Conservation (phyloP, 305 asterid species). For the Fraxinus floribunda region DNA sequence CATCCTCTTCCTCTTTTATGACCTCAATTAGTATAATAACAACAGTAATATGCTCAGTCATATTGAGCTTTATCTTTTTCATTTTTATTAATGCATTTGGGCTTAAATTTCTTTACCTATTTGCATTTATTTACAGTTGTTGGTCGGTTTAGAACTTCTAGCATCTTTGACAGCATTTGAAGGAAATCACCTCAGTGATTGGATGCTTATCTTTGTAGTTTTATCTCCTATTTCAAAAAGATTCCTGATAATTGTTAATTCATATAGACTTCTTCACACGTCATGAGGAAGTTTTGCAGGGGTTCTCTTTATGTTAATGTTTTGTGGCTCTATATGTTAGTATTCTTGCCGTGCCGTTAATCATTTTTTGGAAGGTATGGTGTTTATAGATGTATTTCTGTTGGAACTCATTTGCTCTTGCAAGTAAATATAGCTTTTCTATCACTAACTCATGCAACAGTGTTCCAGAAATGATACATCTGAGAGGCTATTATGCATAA, state of each 20-base stretch:
- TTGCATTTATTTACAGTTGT: constrained; percentile 7
- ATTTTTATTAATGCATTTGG: not conserved
- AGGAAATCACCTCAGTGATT: not conserved
- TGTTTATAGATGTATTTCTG: constrained; percentile 2
- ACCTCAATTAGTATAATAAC: not conserved
- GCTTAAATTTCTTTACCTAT: not conserved
- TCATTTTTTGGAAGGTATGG: constrained; percentile 38
- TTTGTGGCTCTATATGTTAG: constrained; percentile 23
- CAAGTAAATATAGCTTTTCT: constrained; percentile 10
- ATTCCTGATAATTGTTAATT: not conserved
- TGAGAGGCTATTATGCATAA: not conserved
- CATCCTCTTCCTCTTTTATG: not conserved
- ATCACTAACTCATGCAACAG: constrained; percentile 21
- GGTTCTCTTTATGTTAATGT: constrained; percentile 23
- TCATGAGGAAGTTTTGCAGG: constrained; percentile 33
- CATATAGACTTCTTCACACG: constrained; percentile 3
- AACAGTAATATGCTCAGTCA: not conserved
- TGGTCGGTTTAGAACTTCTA: constrained; percentile 1
- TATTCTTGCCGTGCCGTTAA: constrained; percentile 12
- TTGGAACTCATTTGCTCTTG: constrained; percentile 12
- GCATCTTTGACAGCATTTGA: not conserved
- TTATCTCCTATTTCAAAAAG: not conserved
- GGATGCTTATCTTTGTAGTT: constrained; percentile 1
- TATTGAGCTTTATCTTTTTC: not conserved
- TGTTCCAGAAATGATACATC: constrained; percentile 14